Evolutionary conservation across 345 rosid genomes (phyloP).

Genomic region (Citrus trifoliata): DNA sequence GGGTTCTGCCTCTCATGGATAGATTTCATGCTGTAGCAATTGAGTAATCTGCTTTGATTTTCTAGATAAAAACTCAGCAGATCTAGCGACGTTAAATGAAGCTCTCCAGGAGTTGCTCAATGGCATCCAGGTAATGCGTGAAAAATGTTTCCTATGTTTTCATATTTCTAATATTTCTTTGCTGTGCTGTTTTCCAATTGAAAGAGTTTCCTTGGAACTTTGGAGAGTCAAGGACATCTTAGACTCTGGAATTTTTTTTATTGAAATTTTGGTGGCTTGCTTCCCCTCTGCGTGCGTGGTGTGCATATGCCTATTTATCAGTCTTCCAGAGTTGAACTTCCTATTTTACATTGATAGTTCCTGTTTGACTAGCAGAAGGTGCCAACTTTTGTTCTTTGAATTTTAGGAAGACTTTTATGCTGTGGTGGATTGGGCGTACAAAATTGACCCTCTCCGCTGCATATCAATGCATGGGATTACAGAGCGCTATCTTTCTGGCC

Average conservation of each 20-base stretch:
- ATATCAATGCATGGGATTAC: slow-evolving; percentile 99
- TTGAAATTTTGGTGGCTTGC: not conserved
- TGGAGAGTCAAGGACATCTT: not conserved
- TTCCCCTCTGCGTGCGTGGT: not conserved
- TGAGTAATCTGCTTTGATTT: slow-evolving; percentile 14
- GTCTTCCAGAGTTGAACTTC: slow-evolving; percentile 1
- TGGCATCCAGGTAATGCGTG: slow-evolving; percentile 78
- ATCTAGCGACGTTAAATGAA: slow-evolving; percentile 77
- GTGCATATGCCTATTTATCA: not conserved
- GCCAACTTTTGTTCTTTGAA: slow-evolving; percentile 25
- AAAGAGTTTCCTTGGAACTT: not conserved
- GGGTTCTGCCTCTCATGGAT: slow-evolving; percentile 8
- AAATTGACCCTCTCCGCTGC: slow-evolving; percentile 94
- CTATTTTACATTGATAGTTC: slow-evolving; percentile 1
- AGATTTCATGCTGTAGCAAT: slow-evolving; percentile 9
- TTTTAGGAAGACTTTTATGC: slow-evolving; percentile 95
- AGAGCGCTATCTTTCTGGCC: slow-evolving; percentile 94
- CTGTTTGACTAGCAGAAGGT: slow-evolving; percentile 9
- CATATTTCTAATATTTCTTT: not conserved
- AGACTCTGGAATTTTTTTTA: not conserved
- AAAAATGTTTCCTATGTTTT: not conserved
- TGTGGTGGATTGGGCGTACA: slow-evolving; percentile 99
- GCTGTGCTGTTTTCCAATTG: not conserved
- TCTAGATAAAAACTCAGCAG: slow-evolving; percentile 74
- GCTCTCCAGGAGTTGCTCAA: slow-evolving; percentile 96